A percentile compares a stretch with the other conserved stretches of the same genome.
These are phyloP conservation scores for Massariosphaeria phaeospora DNA, from an alignment of 495 filamentous ascomycete species.

Conservation along the genomic window DNA sequence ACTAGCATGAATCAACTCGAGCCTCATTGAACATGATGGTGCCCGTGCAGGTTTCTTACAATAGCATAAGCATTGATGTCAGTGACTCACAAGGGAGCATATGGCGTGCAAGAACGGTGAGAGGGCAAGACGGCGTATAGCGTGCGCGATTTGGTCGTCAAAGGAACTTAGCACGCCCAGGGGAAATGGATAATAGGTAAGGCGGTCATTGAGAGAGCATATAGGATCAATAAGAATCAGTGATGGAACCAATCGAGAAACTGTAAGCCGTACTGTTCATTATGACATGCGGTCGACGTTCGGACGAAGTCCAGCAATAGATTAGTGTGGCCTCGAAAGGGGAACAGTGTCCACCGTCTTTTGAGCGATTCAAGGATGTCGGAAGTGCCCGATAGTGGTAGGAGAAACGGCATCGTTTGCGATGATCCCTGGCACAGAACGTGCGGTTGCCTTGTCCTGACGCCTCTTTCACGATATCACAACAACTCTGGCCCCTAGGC, in stretches of 20 bases:
- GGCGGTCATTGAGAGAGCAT: background rate
- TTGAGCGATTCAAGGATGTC: constrained; percentile 7
- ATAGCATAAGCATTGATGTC: constrained; percentile 4
- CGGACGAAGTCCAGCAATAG: background rate
- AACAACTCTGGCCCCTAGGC: background rate
- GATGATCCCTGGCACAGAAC: constrained; percentile 15
- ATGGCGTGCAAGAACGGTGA: constrained; percentile 17
- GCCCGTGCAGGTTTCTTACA: background rate
- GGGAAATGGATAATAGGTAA: constrained; percentile 5
- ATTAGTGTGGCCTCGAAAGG: constrained; percentile 1
- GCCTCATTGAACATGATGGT: constrained; percentile 12
- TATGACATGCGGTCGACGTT: background rate
- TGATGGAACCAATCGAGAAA: constrained; percentile 12
- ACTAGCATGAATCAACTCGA: constrained; percentile 21
- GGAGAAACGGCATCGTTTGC: constrained; percentile 2
- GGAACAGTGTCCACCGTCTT: constrained; percentile 21
- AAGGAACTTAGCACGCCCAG: constrained; percentile 15
- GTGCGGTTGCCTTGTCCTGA: constrained; percentile 28
- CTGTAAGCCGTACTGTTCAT: background rate
- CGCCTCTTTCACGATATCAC: constrained; percentile 24
- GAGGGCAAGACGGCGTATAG: constrained; percentile 7
- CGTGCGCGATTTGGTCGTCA: background rate
- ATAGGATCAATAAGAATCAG: constrained; percentile 1
- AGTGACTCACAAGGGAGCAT: constrained; percentile 29
- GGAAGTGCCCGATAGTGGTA: constrained; percentile 8